Evolutionary conservation across 1,284 basidiomycete species (phyloP).

Genomic region (Dichomitus squalens): DNA sequence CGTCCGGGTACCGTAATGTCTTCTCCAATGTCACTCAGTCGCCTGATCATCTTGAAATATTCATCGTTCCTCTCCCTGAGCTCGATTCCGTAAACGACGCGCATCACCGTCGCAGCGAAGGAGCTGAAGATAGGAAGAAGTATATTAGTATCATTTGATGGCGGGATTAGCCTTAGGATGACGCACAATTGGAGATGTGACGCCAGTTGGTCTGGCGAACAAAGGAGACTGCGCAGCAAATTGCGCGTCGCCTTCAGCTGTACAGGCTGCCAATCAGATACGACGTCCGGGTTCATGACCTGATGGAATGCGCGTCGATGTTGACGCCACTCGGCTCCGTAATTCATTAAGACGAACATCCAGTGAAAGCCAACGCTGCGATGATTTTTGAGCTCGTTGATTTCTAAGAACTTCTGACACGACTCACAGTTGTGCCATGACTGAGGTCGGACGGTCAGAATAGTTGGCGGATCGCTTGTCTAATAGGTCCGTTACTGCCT

Average conservation of each 20-base stretch:
- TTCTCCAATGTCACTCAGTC: not conserved
- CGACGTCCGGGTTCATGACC: not conserved
- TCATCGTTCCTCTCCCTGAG: constrained; percentile 19
- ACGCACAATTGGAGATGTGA: constrained; percentile 1
- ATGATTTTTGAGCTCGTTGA: not conserved
- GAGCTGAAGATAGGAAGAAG: not conserved
- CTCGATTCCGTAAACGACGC: constrained; percentile 4
- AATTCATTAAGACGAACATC: not conserved
- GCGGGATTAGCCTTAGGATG: no score
- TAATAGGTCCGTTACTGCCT: constrained; percentile 51
- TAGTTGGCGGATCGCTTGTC: constrained; percentile 54
- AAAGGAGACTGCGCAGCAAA: not conserved
- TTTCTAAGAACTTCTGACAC: not conserved
- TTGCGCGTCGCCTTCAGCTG: not conserved
- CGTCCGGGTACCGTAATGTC: constrained; percentile 3
- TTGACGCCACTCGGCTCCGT: constrained; percentile 6
- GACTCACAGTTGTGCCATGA: constrained; percentile 10
- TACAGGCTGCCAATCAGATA: not conserved
- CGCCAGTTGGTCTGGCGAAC: not conserved
- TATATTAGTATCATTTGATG: no score
- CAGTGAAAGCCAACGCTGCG: not conserved
- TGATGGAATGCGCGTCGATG: constrained; percentile 7
- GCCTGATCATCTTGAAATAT: not conserved
- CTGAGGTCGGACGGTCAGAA: constrained; percentile 30
- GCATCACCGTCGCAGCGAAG: constrained; percentile 2